A percentile compares a stretch with the other conserved stretches of the same genome.
Evolutionary conservation across 352 stramenopile genomes (phyloP).

Genomic region (Globisporangium camurandrum): DNA sequence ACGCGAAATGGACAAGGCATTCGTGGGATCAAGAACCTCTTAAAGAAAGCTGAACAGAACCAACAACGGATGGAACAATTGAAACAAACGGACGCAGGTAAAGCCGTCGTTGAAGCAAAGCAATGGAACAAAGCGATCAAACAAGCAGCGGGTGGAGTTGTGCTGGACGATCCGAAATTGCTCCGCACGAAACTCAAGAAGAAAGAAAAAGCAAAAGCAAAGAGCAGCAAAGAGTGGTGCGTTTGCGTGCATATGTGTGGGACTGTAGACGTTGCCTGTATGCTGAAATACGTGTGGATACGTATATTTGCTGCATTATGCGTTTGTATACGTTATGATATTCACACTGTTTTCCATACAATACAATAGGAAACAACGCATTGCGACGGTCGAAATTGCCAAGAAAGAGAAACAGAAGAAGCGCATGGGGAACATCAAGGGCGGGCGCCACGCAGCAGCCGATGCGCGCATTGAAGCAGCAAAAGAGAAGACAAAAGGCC

Average conservation of each 20-base stretch:
- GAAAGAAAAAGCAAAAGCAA: constrained; percentile 75
- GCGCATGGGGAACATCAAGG: constrained; percentile 29
- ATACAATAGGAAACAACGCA: constrained; percentile 44
- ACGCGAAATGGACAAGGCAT: constrained; percentile 68
- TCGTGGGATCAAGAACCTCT: constrained; percentile 64
- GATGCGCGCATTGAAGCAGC: constrained; percentile 18
- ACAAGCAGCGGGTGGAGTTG: constrained; percentile 52
- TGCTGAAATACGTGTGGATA: too few species aligned
- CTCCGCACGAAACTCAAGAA: constrained; percentile 78
- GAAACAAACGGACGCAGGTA: constrained; percentile 72
- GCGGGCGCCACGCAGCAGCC: constrained; percentile 5
- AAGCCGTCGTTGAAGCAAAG: constrained; percentile 53
- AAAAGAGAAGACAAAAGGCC: constrained; percentile 21
- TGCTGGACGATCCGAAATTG: constrained; percentile 74
- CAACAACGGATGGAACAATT: constrained; percentile 67
- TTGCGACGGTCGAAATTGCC: constrained; percentile 39
- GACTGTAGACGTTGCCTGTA: constrained; percentile 2
- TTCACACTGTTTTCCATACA: constrained; percentile 1
- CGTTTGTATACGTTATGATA: too few species aligned
- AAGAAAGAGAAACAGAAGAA: constrained; percentile 70
- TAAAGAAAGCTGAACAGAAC: constrained; percentile 78
- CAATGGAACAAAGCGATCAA: constrained; percentile 69
- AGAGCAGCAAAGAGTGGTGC: constrained; percentile 70
- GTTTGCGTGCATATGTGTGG: constrained; percentile 1
- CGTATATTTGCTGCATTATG: too few species aligned